Evolutionary conservation across 1,139 yeast species (phyloP).

Genomic region (Sugiyamaella novakii): DNA sequence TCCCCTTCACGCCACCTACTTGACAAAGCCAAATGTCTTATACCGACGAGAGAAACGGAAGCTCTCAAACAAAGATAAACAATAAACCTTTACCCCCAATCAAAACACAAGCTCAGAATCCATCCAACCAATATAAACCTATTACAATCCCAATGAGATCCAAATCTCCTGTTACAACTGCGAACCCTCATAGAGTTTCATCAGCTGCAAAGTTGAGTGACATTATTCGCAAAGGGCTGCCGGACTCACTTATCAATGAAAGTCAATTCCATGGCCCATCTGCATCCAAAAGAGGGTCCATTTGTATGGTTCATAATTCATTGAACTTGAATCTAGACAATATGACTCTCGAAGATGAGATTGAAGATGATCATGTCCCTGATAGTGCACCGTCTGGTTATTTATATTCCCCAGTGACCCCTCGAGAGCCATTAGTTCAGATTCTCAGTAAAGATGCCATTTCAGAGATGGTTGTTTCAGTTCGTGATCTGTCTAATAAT

Average conservation of each 20-base stretch:
- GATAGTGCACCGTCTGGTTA: conserved; percentile 19
- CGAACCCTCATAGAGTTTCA: conserved; percentile 15
- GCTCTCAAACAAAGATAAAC: not conserved
- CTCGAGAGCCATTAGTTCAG: conserved; percentile 22
- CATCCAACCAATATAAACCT: not conserved
- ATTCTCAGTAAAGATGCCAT: conserved; percentile 44
- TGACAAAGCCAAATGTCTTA: not conserved
- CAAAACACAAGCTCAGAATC: not conserved
- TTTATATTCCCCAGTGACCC: conserved; percentile 21
- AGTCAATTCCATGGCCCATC: conserved; percentile 13
- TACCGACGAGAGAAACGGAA: too few relatives aligned
- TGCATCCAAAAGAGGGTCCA: conserved; percentile 21
- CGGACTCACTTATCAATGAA: conserved; percentile 15
- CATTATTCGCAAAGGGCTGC: conserved; percentile 21
- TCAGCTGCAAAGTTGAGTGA: conserved; percentile 21
- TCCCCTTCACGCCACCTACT: too few relatives aligned
- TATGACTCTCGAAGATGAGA: conserved; percentile 7
- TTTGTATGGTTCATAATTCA: conserved; percentile 34
- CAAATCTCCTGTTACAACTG: not conserved
- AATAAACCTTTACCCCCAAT: not conserved
- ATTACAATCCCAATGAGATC: conserved; percentile 7
- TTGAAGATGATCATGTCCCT: conserved; percentile 14
- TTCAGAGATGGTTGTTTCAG: conserved; percentile 46
- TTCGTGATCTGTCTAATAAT: conserved; percentile 46
- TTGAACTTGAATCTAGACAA: conserved; percentile 25